Evolutionary conservation across 2,329 filamentous ascomycete genomes (phyloP).

Genomic region (Aplosporella prunicola): DNA sequence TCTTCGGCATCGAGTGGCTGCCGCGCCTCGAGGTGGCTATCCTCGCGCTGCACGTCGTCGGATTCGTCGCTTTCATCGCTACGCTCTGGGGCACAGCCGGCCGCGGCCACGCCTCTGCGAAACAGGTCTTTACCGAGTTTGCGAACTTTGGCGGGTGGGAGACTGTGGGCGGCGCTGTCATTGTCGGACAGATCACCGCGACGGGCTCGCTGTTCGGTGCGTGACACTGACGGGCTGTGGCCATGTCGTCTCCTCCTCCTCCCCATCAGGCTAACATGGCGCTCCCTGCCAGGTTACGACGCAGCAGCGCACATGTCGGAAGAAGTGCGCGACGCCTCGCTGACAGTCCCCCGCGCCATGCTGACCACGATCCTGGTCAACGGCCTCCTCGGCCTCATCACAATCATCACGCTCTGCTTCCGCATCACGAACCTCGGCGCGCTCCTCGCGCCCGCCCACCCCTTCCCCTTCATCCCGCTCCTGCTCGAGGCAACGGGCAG

Average conservation of each 20-base stretch:
- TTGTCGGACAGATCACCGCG: neutral
- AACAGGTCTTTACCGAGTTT: constrained; percentile 25
- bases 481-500: constrained; percentile 5
- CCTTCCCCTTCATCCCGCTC: neutral
- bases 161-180: neutral
- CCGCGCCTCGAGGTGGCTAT: constrained; percentile 27
- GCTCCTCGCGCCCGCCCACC: neutral
- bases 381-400: neutral
- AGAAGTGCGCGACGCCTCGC: constrained; percentile 9
- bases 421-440: constrained; percentile 7
- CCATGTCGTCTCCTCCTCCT: no score
- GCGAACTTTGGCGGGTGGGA: constrained; percentile 30
- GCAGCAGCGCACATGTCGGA: constrained; percentile 3
- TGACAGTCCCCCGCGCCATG: constrained; percentile 11
- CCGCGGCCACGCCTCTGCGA: constrained; percentile 19
- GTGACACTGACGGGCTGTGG: neutral
- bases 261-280: neutral
- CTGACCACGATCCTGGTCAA: constrained; percentile 11
- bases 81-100: constrained; percentile 28
- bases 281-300: neutral
- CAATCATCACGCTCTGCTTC: constrained; percentile 12
- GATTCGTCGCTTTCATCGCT: constrained; percentile 35
- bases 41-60: constrained; percentile 32
- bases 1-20: constrained; percentile 23
- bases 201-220: neutral